These are phyloP conservation scores for Hydrangea macrophylla DNA, from an alignment of 148 eudicot species.

Conservation along the genomic window DNA sequence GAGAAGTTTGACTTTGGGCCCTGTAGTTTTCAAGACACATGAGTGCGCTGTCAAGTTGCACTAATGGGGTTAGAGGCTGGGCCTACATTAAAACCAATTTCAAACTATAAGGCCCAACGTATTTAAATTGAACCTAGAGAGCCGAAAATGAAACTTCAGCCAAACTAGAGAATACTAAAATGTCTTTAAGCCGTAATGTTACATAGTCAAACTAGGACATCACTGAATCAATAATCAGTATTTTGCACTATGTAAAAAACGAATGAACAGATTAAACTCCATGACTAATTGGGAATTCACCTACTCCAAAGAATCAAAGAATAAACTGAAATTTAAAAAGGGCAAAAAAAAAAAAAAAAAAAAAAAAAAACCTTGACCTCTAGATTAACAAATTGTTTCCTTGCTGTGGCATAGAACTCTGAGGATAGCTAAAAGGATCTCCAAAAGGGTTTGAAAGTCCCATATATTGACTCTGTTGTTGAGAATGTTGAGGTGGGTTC, in stretches of 20 bases:
- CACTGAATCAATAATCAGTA: background rate
- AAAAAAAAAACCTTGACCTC: conserved; percentile 14
- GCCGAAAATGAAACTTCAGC: no score
- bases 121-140: no score
- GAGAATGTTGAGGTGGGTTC: conserved; percentile 41
- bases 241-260: background rate
- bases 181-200: no score
- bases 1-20: no score
- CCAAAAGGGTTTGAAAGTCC: conserved; percentile 69
- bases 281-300: background rate
- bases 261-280: background rate
- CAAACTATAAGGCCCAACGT: no score
- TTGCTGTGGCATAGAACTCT: conserved; percentile 36
- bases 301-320: conserved; percentile 21
- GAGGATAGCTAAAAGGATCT: conserved; percentile 60
- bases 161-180: no score
- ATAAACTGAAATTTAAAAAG: conserved; percentile 1
- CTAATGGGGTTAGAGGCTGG: no score
- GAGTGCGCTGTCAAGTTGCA: no score
- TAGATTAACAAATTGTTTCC: conserved; percentile 59
- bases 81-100: no score
- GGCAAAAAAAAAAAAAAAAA: background rate
- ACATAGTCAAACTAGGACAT: background rate
- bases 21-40: no score
- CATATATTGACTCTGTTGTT: conserved; percentile 32